These are phyloP conservation scores for Cladophialophora yegresii DNA, from an alignment of 2,329 filamentous ascomycete genomes.

Conservation along the genomic window DNA sequence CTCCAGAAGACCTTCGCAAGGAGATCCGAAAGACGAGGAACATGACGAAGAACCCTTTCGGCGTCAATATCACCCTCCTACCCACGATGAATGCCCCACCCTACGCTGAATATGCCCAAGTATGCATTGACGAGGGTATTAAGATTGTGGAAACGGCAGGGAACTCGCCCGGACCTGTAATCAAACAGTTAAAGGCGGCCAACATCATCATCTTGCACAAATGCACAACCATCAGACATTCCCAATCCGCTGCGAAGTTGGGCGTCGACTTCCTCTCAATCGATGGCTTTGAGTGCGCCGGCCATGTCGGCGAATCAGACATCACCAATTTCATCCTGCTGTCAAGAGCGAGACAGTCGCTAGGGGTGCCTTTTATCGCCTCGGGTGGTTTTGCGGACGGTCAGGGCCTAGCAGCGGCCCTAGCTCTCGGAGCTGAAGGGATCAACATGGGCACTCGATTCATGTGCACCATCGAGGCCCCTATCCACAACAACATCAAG, in stretches of 20 bases:
- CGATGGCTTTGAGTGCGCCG: slow-evolving; percentile 96
- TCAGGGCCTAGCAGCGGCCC: slow-evolving; percentile 84
- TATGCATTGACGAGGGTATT: slow-evolving; percentile 90
- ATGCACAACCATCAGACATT: slow-evolving; percentile 94
- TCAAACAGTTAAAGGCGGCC: slow-evolving; percentile 79
- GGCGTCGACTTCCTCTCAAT: slow-evolving; percentile 97
- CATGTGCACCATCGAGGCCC: slow-evolving; percentile 92
- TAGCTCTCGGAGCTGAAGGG: slow-evolving; percentile 86
- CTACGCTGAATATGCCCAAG: slow-evolving; percentile 87
- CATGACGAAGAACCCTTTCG: slow-evolving; percentile 69
- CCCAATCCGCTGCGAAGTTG: slow-evolving; percentile 85
- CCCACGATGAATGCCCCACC: slow-evolving; percentile 87
- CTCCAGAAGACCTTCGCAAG: slow-evolving; percentile 84
- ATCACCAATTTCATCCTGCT: slow-evolving; percentile 66
- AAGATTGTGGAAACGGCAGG: slow-evolving; percentile 90
- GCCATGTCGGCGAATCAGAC: slow-evolving; percentile 58
- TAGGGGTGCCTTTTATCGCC: slow-evolving; percentile 89
- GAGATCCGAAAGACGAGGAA: slow-evolving; percentile 86
- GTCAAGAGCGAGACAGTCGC: slow-evolving; percentile 76
- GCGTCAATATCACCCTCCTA: slow-evolving; percentile 91
- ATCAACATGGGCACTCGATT: slow-evolving; percentile 99
- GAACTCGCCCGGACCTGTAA: slow-evolving; percentile 87
- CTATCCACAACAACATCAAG: slow-evolving; percentile 93
- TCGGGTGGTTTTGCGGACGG: slow-evolving; percentile 95
- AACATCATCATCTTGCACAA: slow-evolving; percentile 86